A percentile compares a stretch with the other conserved stretches of the same genome.
Evolutionary conservation across 2,329 filamentous ascomycete genomes (phyloP).

Genomic region (Venturia nashicola): DNA sequence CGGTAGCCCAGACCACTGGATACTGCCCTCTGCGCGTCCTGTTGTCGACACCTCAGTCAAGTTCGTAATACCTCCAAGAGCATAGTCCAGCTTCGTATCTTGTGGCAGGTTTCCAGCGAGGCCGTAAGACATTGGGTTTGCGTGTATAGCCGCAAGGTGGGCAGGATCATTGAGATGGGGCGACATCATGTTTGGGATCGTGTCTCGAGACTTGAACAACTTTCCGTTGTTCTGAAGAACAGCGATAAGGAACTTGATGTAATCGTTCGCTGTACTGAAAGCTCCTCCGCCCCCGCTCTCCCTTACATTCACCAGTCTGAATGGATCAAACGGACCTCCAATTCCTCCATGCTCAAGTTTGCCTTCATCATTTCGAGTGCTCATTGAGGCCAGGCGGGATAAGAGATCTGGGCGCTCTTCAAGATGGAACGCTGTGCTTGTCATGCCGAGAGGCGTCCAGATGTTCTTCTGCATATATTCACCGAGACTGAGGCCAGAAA

Average conservation of each 20-base stretch:
- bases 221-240: slow-evolving; percentile 13
- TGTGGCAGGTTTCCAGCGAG: slow-evolving; percentile 8
- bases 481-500: slow-evolving; percentile 21
- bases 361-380: slow-evolving; percentile 12
- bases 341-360: slow-evolving; percentile 7
- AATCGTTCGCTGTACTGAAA: slow-evolving; percentile 16
- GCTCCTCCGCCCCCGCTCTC: slow-evolving; percentile 17
- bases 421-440: slow-evolving; percentile 15
- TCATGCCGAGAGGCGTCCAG: slow-evolving; percentile 10
- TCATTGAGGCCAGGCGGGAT: slow-evolving; percentile 15
- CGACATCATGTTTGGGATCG: slow-evolving; percentile 16
- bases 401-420: slow-evolving; percentile 13
- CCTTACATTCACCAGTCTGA: slow-evolving; percentile 9
- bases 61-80: slow-evolving; percentile 9
- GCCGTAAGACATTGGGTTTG: slow-evolving; percentile 7
- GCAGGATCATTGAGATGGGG: slow-evolving; percentile 14
- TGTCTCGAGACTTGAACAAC: slow-evolving; percentile 13
- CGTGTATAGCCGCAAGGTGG: slow-evolving; percentile 6
- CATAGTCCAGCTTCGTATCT: slow-evolving; percentile 5
- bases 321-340: slow-evolving; percentile 10
- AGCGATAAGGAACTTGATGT: slow-evolving; percentile 16
- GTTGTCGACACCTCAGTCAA: background rate
- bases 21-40: background rate
- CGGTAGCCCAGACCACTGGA: slow-evolving; percentile 10
- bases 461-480: slow-evolving; percentile 10